Conservation (phyloP, 306 rosid genomes). For the Cicer chorassanicum region DNA sequence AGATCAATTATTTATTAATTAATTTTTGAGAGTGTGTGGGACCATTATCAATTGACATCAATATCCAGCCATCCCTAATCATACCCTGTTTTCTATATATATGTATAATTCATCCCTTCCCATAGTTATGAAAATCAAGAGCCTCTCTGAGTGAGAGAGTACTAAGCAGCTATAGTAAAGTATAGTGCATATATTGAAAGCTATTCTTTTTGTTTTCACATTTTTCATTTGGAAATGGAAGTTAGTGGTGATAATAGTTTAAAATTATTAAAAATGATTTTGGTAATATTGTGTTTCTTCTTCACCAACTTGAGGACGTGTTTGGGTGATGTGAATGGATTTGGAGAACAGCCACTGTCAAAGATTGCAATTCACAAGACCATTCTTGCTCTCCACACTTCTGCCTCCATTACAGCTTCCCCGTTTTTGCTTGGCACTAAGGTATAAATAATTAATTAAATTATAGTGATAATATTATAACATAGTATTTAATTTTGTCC, state of each 20-base stretch:
- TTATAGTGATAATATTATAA: not conserved
- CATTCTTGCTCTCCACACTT: slow-evolving; percentile 39
- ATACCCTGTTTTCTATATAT: too few species aligned
- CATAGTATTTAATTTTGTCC: not conserved
- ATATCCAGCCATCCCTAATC: too few species aligned
- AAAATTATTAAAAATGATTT: slow-evolving; percentile 3
- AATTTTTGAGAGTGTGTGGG: too few species aligned
- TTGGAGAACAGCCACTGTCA: slow-evolving; percentile 66
- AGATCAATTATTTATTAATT: too few species aligned
- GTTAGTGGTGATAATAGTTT: not conserved
- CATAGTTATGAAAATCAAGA: too few species aligned
- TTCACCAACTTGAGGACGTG: slow-evolving; percentile 8
- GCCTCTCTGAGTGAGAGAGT: too few species aligned
- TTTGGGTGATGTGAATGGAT: slow-evolving; percentile 25
- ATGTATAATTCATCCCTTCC: too few species aligned
- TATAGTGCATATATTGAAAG: too few species aligned
- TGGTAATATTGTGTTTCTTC: slow-evolving; percentile 25
- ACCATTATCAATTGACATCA: too few species aligned
- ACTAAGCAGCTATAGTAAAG: too few species aligned
- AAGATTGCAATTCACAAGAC: slow-evolving; percentile 65
- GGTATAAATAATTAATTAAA: slow-evolving; percentile 37
- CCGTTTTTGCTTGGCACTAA: slow-evolving; percentile 53
- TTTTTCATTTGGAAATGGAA: not conserved
- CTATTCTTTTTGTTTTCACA: too few species aligned
- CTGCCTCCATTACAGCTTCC: slow-evolving; percentile 51